Percentiles rank a stretch among this genome's conserved stretches.
phyloP scores from a whole-genome alignment of 2,329 filamentous ascomycete genomes.

The Apiospora rasikravindrae region DNA sequence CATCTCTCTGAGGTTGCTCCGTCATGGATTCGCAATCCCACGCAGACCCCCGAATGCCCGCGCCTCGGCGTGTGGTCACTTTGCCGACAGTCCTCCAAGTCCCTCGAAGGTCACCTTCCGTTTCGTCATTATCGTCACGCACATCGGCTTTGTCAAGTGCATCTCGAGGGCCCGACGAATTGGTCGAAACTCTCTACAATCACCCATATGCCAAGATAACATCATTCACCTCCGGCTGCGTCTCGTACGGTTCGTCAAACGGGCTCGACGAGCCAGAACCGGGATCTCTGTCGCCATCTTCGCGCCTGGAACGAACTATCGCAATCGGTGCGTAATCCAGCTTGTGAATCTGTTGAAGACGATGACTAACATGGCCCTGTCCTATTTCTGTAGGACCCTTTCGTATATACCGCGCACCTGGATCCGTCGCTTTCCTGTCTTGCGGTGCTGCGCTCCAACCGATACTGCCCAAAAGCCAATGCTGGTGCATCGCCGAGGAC shows the following conservation, averaged over 20 bases:
- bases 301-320: conserved; percentile 59
- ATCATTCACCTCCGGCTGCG: conserved; percentile 49
- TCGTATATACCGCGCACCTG: conserved; percentile 83
- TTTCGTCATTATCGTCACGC: conserved; percentile 26
- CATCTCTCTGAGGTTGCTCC: not conserved
- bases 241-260: conserved; percentile 41
- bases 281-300: conserved; percentile 36
- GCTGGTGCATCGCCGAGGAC: conserved; percentile 88
- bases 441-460: conserved; percentile 84
- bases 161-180: conserved; percentile 31
- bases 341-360: not conserved
- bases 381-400: conserved; percentile 63
- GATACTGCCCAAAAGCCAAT: conserved; percentile 88
- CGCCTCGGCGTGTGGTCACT: conserved; percentile 24
- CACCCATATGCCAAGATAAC: conserved; percentile 75
- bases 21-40: conserved; percentile 22
- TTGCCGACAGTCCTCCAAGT: conserved; percentile 19
- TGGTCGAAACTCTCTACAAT: conserved; percentile 74
- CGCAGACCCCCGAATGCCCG: not conserved
- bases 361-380: not conserved
- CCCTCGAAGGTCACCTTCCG: conserved; percentile 23
- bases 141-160: conserved; percentile 13
- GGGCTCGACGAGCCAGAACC: conserved; percentile 40
- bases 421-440: conserved; percentile 86
- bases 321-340: conserved; percentile 66